Evolutionary conservation across 257 asterid species (phyloP).

Genomic region (Solanum phureja): DNA sequence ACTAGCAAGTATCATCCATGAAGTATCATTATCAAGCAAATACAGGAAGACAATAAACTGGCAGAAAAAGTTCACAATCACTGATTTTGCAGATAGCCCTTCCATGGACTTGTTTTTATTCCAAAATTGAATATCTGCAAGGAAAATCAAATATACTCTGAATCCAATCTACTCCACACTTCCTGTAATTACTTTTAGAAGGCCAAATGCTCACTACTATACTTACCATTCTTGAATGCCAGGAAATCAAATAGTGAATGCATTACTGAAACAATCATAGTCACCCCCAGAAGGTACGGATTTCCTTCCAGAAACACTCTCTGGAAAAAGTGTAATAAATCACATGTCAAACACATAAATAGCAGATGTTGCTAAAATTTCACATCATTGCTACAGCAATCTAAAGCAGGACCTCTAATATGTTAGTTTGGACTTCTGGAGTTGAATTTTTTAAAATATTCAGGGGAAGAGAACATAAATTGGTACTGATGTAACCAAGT

Average conservation of each 20-base stretch:
- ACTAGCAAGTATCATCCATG: slow-evolving; percentile 99
- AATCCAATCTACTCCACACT: neutral
- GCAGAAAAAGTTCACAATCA: slow-evolving; percentile 78
- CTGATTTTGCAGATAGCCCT: slow-evolving; percentile 93
- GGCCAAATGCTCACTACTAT: neutral
- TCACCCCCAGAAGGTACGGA: slow-evolving; percentile 75
- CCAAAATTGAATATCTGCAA: slow-evolving; percentile 96
- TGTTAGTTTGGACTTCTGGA: neutral
- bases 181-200: neutral
- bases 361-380: neutral
- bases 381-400: neutral
- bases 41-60: slow-evolving; percentile 90
- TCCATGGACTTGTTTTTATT: slow-evolving; percentile 99
- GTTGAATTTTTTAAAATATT: neutral
- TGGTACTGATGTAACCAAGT: neutral
- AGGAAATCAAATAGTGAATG: slow-evolving; percentile 90
- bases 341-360: slow-evolving; percentile 1
- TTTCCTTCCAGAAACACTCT: slow-evolving; percentile 97
- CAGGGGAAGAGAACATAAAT: neutral
- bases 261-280: slow-evolving; percentile 80
- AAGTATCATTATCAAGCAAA: slow-evolving; percentile 93
- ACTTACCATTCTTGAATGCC: slow-evolving; percentile 94
- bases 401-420: neutral
- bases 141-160: neutral
- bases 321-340: slow-evolving; percentile 38